Base-by-base conservation (phyloP, 2,329 filamentous ascomycete species). In the Zopfia rhizophila region DNA sequence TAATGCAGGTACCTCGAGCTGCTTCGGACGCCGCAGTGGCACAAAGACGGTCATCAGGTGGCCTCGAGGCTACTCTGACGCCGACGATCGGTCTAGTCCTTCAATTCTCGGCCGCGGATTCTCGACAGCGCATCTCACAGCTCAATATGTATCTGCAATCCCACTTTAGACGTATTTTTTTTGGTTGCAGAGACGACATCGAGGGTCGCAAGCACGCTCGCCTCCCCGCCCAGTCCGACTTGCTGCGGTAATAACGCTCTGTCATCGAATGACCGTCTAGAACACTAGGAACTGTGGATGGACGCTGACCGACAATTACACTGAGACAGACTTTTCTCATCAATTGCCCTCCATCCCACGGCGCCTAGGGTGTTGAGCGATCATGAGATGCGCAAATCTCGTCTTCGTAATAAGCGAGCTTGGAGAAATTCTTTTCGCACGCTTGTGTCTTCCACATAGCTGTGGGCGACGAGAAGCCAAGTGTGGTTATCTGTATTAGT, bases 51-150 rank as follows among this genome's bases (percentile, higher is more conserved):
- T 62, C 59, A 61, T 57, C 58, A 59, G 58, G 52, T 51, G 51
- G 51, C 31, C 31, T 48, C 42, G 52, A 48, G 37, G 46, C 28
- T 58, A 46, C 46, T 48, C 40, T 43, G 43, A 48, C 45, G 40
- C 50, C 58, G 56, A 55, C 38, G 38, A 38, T 52, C 44, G 38
- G 24, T 51, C 49, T 51, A 53, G 51, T 54, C 45, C 33, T 40
- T 45, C 32, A 8, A 8, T 27, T 60, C 57, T 55, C 64, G 64
- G 65, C 63, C 65, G 64, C 66, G 65, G 65, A 68, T 60, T 48
- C 66, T 46, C 53, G 29, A 53, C 59, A n/a, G 51, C 57, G n/a
- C 48, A 48, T 47, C 27, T 45, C 51, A 48, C 54, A 51, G 36
- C 39, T 57, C 55, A 53, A 51, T 38, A 47, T 53, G 45, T 50